phyloP scores from a whole-genome alignment of 2,329 filamentous ascomycete species.

The Fusarium papillatum region DNA sequence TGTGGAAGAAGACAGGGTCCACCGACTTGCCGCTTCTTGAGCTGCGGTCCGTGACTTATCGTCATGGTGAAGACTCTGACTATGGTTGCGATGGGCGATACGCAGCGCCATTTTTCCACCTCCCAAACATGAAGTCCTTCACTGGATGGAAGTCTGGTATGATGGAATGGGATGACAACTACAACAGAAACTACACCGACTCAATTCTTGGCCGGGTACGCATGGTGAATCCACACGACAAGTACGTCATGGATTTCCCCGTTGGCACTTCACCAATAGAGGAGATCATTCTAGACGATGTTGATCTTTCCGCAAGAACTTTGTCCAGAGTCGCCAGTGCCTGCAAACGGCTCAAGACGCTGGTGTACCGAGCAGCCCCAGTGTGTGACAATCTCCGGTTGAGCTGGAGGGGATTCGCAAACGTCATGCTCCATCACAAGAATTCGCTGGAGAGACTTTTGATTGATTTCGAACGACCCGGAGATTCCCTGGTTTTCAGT shows the following conservation, averaged over 20 bases:
- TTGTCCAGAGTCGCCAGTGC: neutral
- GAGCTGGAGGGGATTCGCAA: neutral
- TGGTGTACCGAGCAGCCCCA: neutral
- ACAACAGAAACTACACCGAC: neutral
- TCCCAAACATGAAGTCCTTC: conserved; percentile 1
- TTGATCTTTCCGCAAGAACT: neutral
- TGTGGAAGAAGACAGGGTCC: neutral
- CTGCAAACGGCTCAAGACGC: neutral
- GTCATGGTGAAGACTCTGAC: neutral
- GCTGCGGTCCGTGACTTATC: neutral
- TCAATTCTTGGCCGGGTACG: neutral
- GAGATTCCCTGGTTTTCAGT: neutral
- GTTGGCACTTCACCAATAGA: neutral
- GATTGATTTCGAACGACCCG: neutral
- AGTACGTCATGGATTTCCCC: neutral
- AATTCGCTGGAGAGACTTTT: neutral
- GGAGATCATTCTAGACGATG: neutral
- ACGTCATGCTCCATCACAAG: neutral
- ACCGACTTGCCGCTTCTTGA: neutral
- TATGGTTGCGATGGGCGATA: neutral
- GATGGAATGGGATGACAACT: neutral
- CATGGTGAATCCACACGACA: neutral
- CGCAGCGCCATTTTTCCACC: neutral
- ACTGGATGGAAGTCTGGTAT: neutral
- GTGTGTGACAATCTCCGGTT: neutral